Evolutionary conservation across 2,329 filamentous ascomycete species (phyloP).

Genomic region (Endoconidiophora laricicola): DNA sequence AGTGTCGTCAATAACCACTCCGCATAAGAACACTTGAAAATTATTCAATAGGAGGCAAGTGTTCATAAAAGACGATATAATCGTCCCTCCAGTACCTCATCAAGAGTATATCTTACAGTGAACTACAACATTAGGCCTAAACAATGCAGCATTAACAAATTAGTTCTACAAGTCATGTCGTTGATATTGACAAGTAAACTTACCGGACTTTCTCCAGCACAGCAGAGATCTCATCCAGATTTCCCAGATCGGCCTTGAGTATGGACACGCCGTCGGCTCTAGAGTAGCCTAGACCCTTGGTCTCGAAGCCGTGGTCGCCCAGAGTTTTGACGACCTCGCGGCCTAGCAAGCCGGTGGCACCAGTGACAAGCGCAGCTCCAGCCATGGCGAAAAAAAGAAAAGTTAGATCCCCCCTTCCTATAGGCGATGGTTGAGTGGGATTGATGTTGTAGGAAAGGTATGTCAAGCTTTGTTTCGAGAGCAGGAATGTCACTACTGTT

Average conservation of each 20-base stretch:
- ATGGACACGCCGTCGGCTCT: slow-evolving; percentile 55
- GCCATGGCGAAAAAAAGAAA: background rate
- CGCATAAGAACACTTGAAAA: background rate
- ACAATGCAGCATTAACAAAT: background rate
- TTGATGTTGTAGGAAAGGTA: too few relatives aligned
- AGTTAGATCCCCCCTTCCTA: too few relatives aligned
- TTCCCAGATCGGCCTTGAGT: slow-evolving; percentile 39
- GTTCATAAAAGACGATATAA: background rate
- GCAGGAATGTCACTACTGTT: too few relatives aligned
- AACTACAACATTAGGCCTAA: slow-evolving; percentile 60
- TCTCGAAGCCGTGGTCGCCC: slow-evolving; percentile 34
- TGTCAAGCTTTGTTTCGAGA: too few relatives aligned
- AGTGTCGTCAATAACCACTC: background rate
- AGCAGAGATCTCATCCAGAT: slow-evolving; percentile 29
- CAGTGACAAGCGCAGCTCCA: slow-evolving; percentile 52
- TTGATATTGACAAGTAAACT: slow-evolving; percentile 15
- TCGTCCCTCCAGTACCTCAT: background rate
- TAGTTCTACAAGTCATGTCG: slow-evolving; percentile 3
- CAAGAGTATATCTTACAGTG: slow-evolving; percentile 43
- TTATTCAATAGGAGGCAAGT: background rate
- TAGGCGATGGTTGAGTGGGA: too few relatives aligned
- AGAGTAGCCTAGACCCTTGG: slow-evolving; percentile 56
- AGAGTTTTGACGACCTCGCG: slow-evolving; percentile 52
- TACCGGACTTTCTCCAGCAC: slow-evolving; percentile 39
- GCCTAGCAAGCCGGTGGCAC: slow-evolving; percentile 70